These are phyloP conservation scores for Kalanchoe fedtschenkoi DNA, from an alignment of 164 flowering plant species.

Conservation along the genomic window DNA sequence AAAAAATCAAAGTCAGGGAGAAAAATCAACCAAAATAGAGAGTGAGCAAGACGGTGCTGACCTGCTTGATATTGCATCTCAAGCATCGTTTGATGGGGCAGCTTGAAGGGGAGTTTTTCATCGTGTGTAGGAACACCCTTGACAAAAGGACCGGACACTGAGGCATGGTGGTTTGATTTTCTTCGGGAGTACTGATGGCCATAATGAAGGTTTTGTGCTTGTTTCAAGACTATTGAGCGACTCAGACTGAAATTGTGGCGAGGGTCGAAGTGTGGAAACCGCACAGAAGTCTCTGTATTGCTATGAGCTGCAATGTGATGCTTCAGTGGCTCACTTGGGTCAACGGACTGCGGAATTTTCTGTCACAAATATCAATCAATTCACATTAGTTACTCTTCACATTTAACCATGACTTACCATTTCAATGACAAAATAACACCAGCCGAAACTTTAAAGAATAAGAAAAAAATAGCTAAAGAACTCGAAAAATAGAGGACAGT, in stretches of 20 bases:
- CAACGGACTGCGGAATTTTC: background rate
- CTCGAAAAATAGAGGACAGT: too few species aligned
- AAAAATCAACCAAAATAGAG: too few species aligned
- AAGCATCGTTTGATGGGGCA: background rate
- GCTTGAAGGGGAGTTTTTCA: background rate
- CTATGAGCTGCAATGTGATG: background rate
- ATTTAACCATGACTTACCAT: too few species aligned
- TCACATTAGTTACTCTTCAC: background rate
- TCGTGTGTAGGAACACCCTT: background rate
- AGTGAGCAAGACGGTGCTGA: background rate
- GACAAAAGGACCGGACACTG: background rate
- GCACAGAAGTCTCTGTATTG: background rate
- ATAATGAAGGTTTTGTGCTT: background rate
- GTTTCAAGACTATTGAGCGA: background rate
- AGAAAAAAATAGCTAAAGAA: too few species aligned
- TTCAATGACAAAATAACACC: too few species aligned
- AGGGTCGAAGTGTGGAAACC: background rate
- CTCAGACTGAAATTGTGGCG: background rate
- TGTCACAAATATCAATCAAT: background rate
- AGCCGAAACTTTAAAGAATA: too few species aligned
- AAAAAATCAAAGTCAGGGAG: too few species aligned
- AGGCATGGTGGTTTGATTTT: background rate
- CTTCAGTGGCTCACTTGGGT: conserved; percentile 2
- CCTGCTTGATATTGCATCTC: conserved; percentile 6
- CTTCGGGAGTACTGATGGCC: conserved; percentile 5